Evolutionary conservation across 2,329 filamentous ascomycete genomes (phyloP), one percentile per base, ranked within the genome.

Genomic region (Elsinoe australis): DNA sequence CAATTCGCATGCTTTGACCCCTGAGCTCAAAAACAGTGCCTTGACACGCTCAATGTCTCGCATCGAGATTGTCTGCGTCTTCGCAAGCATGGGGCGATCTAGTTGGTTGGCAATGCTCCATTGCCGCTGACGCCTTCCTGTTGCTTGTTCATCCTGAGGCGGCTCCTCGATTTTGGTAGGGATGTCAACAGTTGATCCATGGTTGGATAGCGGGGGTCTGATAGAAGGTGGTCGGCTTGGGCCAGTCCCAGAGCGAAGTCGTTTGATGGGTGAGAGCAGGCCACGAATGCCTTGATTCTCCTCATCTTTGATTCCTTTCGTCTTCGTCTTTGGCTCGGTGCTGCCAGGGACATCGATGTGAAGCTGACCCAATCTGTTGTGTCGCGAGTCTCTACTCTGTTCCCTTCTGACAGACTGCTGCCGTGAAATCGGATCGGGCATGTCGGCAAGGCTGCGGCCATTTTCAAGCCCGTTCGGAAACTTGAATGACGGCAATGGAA

Each of bases 1-100:
- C 48, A 95, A 85, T 59, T 92, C 86, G 58, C 81, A 81, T 0
- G 90, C 89, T 67, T 94, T 94, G 59, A 95, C 82, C n/a, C 88
- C 89, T 0, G 87, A 87, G 53, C 82, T 85, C 17, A 94, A 71
- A 32, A 95, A 77, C 6, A 94, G 72, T 0, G 87, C 78, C 50
- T 80, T 77, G 2, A 89, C 74, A n/a, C 87, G 81, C 12, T 85
- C 84, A 47, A 94, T 76, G 56, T 95, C 90, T n/a, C 78, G 78
- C 56, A 76, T 79, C 7, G 74, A 80, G 22, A 85, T 64, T 8
- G 61, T 50, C 61, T 63, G n/a, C 60, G 59, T 35, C 62, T 67
- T 14, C 67, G 64, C 4, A 62, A 60, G 3, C 65, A 60, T 3
- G 61, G 56, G 63, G 45, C 67, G 67, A 46, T 26, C 52, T 51